Conservation (phyloP, 768 basidiomycete species). For the Panaeolus papilionaceus region DNA sequence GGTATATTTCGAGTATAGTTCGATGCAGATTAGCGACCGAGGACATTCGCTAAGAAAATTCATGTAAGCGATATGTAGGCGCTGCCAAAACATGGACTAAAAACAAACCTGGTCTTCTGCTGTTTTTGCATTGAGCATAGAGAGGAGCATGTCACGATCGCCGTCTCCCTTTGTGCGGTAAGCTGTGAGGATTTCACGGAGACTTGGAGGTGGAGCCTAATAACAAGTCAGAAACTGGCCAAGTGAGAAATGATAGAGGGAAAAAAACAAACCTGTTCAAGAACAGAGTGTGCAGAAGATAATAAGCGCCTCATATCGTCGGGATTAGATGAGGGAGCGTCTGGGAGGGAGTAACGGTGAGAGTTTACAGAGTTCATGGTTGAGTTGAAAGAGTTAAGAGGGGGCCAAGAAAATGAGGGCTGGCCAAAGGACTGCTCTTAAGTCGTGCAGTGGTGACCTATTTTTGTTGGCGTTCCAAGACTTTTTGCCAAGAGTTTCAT, state of each 20-base stretch:
- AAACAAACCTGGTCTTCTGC: conserved; percentile 87
- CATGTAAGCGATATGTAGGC: conserved; percentile 17
- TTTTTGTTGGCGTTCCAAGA: conserved; percentile 52
- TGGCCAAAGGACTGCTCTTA: conserved; percentile 50
- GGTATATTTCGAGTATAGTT: conserved; percentile 70
- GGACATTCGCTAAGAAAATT: conserved; percentile 63
- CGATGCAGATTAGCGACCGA: conserved; percentile 73
- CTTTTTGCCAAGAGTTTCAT: conserved; percentile 51
- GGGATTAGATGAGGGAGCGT: conserved; percentile 33
- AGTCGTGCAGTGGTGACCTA: conserved; percentile 47
- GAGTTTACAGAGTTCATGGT: conserved; percentile 43
- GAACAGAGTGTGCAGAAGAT: conserved; percentile 43
- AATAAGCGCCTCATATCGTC: conserved; percentile 45
- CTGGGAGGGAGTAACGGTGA: conserved; percentile 35
- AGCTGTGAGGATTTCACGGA: conserved; percentile 87
- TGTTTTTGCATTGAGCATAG: conserved; percentile 91
- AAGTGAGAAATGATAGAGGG: conserved; percentile 21
- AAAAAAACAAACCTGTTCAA: conserved; percentile 46
- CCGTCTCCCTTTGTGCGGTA: conserved; percentile 89
- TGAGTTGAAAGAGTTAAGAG: conserved; percentile 33
- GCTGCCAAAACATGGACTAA: conserved; percentile 10
- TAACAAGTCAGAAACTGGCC: conserved; percentile 25
- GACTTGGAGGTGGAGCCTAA: conserved; percentile 78
- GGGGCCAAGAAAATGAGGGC: conserved; percentile 48
- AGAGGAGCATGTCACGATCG: conserved; percentile 89